These are phyloP conservation scores for Leucogyrophana mollusca DNA, from an alignment of 768 basidiomycete genomes.

Conservation along the genomic window DNA sequence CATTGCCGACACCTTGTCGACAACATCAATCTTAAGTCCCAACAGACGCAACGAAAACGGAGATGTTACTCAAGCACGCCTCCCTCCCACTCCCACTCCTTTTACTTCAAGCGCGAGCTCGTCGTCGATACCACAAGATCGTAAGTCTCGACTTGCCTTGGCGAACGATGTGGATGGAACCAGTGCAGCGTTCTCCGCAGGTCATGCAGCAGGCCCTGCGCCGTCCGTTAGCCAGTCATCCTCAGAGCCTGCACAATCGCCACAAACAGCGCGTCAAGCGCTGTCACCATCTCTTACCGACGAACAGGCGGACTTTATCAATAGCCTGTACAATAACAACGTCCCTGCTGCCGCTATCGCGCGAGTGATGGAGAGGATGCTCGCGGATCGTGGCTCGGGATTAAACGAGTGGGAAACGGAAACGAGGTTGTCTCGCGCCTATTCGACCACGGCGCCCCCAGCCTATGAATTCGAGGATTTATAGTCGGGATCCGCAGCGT, in stretches of 20 bases:
- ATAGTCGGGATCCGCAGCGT: too few species aligned
- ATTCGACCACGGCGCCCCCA: constrained; percentile 9
- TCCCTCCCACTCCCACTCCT: not conserved
- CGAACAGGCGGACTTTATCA: constrained; percentile 24
- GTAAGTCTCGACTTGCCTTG: constrained; percentile 3
- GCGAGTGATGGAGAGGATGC: constrained; percentile 21
- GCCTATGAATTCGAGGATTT: not conserved
- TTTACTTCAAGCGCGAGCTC: constrained; percentile 7
- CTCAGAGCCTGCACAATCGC: not conserved
- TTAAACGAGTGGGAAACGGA: constrained; percentile 20
- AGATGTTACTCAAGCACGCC: not conserved
- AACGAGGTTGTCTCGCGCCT: constrained; percentile 14
- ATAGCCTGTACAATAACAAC: constrained; percentile 18
- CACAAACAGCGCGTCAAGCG: constrained; percentile 1
- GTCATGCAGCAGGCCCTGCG: not conserved
- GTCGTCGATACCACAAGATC: not conserved
- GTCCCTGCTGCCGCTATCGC: constrained; percentile 21
- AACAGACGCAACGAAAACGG: constrained; percentile 4
- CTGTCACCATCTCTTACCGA: constrained; percentile 16
- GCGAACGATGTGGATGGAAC: constrained; percentile 5
- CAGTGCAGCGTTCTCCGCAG: too few species aligned
- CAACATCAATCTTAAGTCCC: constrained; percentile 6
- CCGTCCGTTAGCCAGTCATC: not conserved
- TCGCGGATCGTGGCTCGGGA: constrained; percentile 17
- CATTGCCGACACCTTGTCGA: not conserved